Conservation (phyloP, 805 yeast genomes). For the Teunomyces barrocoloradensis region DNA sequence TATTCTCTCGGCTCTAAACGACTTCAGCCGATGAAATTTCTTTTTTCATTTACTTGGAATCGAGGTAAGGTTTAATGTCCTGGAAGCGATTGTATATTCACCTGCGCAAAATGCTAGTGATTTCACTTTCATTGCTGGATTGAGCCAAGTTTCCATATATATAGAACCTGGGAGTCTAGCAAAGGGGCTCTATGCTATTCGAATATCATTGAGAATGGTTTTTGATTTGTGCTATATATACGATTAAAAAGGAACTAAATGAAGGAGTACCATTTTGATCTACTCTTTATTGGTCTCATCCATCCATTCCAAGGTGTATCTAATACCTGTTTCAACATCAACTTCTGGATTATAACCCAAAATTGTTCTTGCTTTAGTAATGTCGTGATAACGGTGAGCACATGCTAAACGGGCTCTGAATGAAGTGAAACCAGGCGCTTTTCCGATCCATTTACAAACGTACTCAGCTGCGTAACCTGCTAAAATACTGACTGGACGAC, state of each 20-base stretch:
- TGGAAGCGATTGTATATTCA: background rate
- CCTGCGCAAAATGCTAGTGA: background rate
- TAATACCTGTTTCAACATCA: slow-evolving; percentile 75
- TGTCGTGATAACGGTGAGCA: slow-evolving; percentile 91
- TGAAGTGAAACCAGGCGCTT: slow-evolving; percentile 93
- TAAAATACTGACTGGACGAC: slow-evolving; percentile 71
- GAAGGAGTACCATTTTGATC: background rate
- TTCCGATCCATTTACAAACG: slow-evolving; percentile 65
- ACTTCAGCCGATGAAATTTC: too few species aligned
- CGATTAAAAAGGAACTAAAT: too few species aligned
- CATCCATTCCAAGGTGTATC: slow-evolving; percentile 82
- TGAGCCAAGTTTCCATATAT: background rate
- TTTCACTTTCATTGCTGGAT: background rate
- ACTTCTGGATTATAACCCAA: slow-evolving; percentile 82
- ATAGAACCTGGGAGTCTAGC: too few species aligned
- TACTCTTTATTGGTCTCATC: slow-evolving; percentile 47
- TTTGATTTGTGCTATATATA: too few species aligned
- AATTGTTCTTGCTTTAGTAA: slow-evolving; percentile 74
- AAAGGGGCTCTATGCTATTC: too few species aligned
- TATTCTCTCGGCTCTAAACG: too few species aligned
- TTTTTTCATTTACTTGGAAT: too few species aligned
- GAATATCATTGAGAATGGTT: too few species aligned
- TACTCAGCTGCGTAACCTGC: slow-evolving; percentile 81
- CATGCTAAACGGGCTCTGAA: slow-evolving; percentile 91
- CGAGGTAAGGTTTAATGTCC: too few species aligned